Conservation (phyloP, 306 rosid species). For the Cercis canadensis region DNA sequence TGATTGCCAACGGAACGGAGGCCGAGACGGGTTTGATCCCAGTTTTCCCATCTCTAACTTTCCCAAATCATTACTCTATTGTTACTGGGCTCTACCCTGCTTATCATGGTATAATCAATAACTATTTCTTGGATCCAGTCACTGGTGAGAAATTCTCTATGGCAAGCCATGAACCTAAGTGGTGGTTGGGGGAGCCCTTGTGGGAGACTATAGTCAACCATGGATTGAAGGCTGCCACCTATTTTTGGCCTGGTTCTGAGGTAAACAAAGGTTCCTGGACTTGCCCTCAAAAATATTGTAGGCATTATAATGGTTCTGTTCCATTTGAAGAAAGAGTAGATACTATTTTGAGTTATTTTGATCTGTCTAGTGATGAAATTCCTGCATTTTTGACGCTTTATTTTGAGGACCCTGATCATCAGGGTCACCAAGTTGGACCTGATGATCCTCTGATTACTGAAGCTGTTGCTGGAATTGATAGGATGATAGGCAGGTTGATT, state of each 20-base stretch:
- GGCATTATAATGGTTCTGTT: slow-evolving; percentile 69
- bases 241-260: slow-evolving; percentile 98
- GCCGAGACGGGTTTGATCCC: slow-evolving; percentile 88
- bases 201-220: slow-evolving; percentile 87
- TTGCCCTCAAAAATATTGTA: slow-evolving; percentile 62
- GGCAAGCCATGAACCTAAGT: slow-evolving; percentile 84
- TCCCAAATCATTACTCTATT: slow-evolving; percentile 93
- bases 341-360: slow-evolving; percentile 62
- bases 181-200: slow-evolving; percentile 98
- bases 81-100: slow-evolving; percentile 96
- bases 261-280: slow-evolving; percentile 92
- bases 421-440: slow-evolving; percentile 89
- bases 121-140: slow-evolving; percentile 72
- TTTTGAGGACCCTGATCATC: slow-evolving; percentile 99
- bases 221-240: slow-evolving; percentile 83
- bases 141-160: slow-evolving; percentile 72
- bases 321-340: slow-evolving; percentile 88
- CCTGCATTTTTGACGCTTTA: slow-evolving; percentile 91
- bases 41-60: slow-evolving; percentile 87
- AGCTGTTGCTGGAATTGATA: slow-evolving; percentile 81
- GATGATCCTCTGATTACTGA: slow-evolving; percentile 87
- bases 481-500: slow-evolving; percentile 84
- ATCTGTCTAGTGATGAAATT: slow-evolving; percentile 68
- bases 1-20: slow-evolving; percentile 85
- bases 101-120: slow-evolving; percentile 87